Evolutionary conservation across 2,329 filamentous ascomycete genomes (phyloP).

Genomic region (Aspergillus hiratsukae): DNA sequence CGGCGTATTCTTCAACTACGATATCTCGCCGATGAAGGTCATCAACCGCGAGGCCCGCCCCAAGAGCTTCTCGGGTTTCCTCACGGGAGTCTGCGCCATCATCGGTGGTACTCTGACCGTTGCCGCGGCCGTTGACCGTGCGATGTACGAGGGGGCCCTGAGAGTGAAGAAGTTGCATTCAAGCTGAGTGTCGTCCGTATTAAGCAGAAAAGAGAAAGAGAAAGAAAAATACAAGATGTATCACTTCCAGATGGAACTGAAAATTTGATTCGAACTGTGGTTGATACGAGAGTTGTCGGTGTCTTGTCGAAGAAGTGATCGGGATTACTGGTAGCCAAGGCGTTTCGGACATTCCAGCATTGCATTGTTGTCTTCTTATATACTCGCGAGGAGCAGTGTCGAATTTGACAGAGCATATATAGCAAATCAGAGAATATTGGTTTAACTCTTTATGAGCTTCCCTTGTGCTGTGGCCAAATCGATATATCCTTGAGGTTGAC

Average conservation of each 20-base stretch:
- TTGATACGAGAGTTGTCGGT: not conserved
- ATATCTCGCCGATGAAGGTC: conserved; percentile 99
- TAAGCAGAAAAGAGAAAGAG: not conserved
- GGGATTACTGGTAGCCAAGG: not conserved
- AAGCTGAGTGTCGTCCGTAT: conserved; percentile 35
- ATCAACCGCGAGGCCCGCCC: conserved; percentile 88
- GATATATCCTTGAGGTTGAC: too few relatives aligned
- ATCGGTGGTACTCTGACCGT: conserved; percentile 94
- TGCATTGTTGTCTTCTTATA: not conserved
- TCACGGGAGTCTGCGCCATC: conserved; percentile 90
- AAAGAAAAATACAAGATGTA: not conserved
- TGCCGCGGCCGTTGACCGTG: conserved; percentile 86
- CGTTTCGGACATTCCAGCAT: conserved; percentile 2
- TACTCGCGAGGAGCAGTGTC: not conserved
- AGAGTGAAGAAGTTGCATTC: conserved; percentile 82
- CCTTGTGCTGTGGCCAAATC: not conserved
- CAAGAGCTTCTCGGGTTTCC: conserved; percentile 87
- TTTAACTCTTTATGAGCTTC: not conserved
- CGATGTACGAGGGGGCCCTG: conserved; percentile 80
- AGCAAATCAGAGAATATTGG: not conserved
- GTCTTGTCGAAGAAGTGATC: not conserved
- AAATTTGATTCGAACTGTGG: not conserved
- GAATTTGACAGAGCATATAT: not conserved
- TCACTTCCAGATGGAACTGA: not conserved
- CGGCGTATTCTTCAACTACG: conserved; percentile 97